Conservation (phyloP, 257 asterid genomes). For the Fraxinus quadrangulata region DNA sequence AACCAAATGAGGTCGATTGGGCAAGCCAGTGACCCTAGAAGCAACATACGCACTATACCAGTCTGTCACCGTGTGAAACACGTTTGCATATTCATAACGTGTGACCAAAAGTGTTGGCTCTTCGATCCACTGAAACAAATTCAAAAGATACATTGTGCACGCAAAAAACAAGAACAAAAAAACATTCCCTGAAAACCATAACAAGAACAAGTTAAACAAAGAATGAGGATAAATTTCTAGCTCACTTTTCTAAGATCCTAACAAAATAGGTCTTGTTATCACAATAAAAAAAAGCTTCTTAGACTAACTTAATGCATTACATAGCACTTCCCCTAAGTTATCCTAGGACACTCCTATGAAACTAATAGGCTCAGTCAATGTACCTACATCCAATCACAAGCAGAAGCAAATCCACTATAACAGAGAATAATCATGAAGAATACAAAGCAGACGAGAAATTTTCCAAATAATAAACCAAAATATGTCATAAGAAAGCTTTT, state of each 20-base stretch:
- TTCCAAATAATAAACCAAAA: background rate
- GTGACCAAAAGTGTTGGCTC: conserved; percentile 90
- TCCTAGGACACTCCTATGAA: background rate
- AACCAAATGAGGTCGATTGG: conserved; percentile 84
- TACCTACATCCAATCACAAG: background rate
- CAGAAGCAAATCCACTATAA: background rate
- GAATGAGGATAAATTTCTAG: too few relatives aligned
- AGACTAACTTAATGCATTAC: background rate
- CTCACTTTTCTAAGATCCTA: background rate
- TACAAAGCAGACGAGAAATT: background rate
- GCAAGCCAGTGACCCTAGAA: conserved; percentile 89
- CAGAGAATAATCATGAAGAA: too few relatives aligned
- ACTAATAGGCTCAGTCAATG: background rate
- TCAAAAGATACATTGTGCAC: background rate
- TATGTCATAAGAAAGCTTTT: too few relatives aligned
- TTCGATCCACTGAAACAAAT: conserved; percentile 83
- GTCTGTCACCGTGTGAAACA: conserved; percentile 94
- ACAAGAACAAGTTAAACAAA: too few relatives aligned
- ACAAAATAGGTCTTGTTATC: background rate
- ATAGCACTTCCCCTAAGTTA: background rate
- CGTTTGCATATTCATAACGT: conserved; percentile 91
- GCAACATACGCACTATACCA: conserved; percentile 97
- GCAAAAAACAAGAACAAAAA: background rate
- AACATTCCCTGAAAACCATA: too few relatives aligned
- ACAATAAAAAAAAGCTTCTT: background rate